Conservation (phyloP, 2,329 filamentous ascomycete genomes). For the Rhinocladiella similis region DNA sequence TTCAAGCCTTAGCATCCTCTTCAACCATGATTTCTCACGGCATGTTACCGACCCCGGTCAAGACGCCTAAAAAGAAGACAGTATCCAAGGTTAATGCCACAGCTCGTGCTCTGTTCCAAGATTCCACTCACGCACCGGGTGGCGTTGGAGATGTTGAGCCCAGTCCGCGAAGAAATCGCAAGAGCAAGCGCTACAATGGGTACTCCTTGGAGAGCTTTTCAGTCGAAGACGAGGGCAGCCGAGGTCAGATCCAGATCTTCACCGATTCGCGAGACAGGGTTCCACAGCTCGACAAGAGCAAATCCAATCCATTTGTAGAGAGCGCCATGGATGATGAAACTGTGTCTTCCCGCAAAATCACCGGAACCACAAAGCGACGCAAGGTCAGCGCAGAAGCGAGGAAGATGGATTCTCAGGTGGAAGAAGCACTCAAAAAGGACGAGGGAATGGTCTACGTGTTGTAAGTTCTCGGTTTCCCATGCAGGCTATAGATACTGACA, state of each 20-base stretch:
- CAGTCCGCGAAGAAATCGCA: conserved; percentile 48
- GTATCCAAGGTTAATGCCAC: conserved; percentile 48
- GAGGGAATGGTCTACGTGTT: conserved; percentile 63
- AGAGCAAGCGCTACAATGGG: conserved; percentile 45
- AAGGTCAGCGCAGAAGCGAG: conserved; percentile 32
- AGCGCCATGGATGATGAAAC: conserved; percentile 41
- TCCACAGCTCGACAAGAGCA: conserved; percentile 51
- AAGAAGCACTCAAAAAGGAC: conserved; percentile 52
- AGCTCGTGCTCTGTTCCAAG: conserved; percentile 56
- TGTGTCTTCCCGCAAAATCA: conserved; percentile 27
- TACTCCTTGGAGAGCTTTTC: conserved; percentile 49
- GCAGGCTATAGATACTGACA: conserved; percentile 10
- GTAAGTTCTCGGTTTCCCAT: conserved; percentile 46
- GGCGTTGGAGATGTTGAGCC: conserved; percentile 47
- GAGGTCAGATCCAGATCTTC: conserved; percentile 54
- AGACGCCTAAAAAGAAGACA: conserved; percentile 60
- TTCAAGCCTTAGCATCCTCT: conserved; percentile 29
- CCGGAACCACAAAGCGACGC: conserved; percentile 38
- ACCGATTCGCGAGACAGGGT: conserved; percentile 65
- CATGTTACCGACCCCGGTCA: conserved; percentile 62
- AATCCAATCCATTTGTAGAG: conserved; percentile 57
- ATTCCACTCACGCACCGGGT: conserved; percentile 38
- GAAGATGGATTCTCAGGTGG: conserved; percentile 42
- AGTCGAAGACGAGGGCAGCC: conserved; percentile 29
- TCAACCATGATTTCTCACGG: conserved; percentile 37